A percentile compares a stretch with the other conserved stretches of the same genome.
Evolutionary conservation across 73 alveolate species (phyloP).

Genomic region (Paramecium bursaria): DNA sequence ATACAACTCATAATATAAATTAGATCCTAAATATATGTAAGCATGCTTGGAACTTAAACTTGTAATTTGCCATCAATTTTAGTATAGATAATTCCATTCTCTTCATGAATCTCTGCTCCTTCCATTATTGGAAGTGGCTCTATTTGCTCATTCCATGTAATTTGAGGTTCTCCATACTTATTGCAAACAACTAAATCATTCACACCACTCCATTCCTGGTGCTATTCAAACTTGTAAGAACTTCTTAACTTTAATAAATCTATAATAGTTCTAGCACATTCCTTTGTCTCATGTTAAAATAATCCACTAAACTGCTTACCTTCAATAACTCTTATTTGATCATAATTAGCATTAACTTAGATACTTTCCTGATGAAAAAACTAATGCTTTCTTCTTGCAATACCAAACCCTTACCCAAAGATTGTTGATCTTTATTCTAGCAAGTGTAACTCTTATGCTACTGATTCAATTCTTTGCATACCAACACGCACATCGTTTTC

Average conservation of each 20-base stretch:
- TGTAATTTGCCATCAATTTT: conserved; percentile 2
- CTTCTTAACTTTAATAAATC: conserved; percentile 33
- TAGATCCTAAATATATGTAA: conserved; percentile 11
- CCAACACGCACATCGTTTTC: no score
- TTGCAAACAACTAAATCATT: conserved; percentile 4
- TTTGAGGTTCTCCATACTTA: conserved; percentile 6
- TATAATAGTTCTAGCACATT: conserved; percentile 12
- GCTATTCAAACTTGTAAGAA: conserved; percentile 18
- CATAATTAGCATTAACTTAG: no score
- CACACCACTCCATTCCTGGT: no score
- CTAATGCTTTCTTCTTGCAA: no score
- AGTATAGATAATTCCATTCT: conserved; percentile 23
- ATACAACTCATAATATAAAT: conserved; percentile 30
- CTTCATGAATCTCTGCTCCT: conserved; percentile 15
- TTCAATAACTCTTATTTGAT: no score
- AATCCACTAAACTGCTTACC: conserved; percentile 31
- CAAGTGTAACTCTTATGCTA: no score
- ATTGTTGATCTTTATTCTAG: no score
- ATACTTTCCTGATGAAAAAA: no score
- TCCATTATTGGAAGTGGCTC: conserved; percentile 10
- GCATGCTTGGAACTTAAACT: conserved; percentile 49
- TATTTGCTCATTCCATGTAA: conserved; percentile 34
- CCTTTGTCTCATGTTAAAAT: not conserved
- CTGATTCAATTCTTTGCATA: no score
- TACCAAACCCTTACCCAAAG: no score